Evolutionary conservation across 257 asterid species (phyloP), one percentile per base, ranked within the genome.

Genomic region (Solanum pimpinellifolium): DNA sequence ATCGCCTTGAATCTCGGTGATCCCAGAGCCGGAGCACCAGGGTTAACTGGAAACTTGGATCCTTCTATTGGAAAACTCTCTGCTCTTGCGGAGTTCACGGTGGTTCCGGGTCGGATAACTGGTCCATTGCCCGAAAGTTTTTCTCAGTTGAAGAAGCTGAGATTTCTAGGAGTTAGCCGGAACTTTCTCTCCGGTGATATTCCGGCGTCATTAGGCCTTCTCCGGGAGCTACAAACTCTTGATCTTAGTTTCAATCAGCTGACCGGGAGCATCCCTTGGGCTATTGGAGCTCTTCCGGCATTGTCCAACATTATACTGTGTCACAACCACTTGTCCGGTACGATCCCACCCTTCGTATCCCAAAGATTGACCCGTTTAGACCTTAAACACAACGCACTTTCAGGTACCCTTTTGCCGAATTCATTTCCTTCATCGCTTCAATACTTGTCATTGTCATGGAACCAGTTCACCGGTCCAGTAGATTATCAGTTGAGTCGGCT

Each of bases 21-120:
- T 87, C 98, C 99, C n/a, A 90, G 96, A 86, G 99, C 99, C 23
- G 98, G 98, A 9, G 90, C 98, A 0, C 97, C 96, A 2, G 98
- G 99, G 20, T 70, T 96, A 1, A 85, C 91, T 8, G 96, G 98
- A 11, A 87, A 91, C 70, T 35, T 94, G 59, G 92, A 93, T 87
- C 94, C 94, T 31, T 93, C 93, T 16, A 90, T 94, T 75, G 98
- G 97, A 2, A 92, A 90, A 10, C 94, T 95, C 44, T 87, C 96
- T 59, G 81, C 92, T 2, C 93, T 95, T 4, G 73, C 93, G 3
- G 98, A 95, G 89, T 88, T 95, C 25, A 94, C 98, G 37, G 29
- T 95, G 31, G 97, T 94, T 18, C 98, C 98, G 23, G 98, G 98
- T 33, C 93, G 93, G 93, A 86, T 95, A 9, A 88, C 88, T 65